Evolutionary conservation across 1,284 basidiomycete species (phyloP).

Genomic region (Fomitopsis pinicola): DNA sequence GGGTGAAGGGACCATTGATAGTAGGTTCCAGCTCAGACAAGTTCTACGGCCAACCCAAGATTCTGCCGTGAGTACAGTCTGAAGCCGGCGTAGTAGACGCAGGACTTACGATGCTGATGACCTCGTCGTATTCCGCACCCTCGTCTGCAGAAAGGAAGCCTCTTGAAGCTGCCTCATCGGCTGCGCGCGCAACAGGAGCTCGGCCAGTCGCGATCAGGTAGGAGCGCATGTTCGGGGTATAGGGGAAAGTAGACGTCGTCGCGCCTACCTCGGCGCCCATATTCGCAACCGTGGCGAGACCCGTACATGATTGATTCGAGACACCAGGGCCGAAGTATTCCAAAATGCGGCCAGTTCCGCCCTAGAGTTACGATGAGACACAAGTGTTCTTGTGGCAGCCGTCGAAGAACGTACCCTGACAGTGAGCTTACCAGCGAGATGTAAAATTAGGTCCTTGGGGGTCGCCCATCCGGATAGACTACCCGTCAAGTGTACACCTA

Average conservation of each 20-base stretch:
- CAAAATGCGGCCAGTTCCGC: constrained; percentile 93
- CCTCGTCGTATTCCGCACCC: constrained; percentile 93
- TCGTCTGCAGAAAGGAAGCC: constrained; percentile 85
- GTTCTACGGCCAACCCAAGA: constrained; percentile 46
- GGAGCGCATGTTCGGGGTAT: constrained; percentile 83
- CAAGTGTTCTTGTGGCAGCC: neutral
- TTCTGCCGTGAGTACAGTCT: neutral
- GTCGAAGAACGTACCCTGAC: constrained; percentile 63
- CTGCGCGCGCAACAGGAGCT: constrained; percentile 82
- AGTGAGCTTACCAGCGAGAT: constrained; percentile 92
- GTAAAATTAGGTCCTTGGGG: constrained; percentile 95
- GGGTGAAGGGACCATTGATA: constrained; percentile 97
- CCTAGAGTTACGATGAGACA: constrained; percentile 38
- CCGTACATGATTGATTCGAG: constrained; percentile 88
- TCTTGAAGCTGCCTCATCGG: constrained; percentile 75
- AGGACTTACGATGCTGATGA: constrained; percentile 83
- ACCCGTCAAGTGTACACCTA: constrained; percentile 85
- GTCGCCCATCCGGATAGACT: constrained; percentile 90
- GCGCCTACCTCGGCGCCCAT: constrained; percentile 99
- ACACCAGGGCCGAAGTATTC: constrained; percentile 99
- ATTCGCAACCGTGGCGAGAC: constrained; percentile 93
- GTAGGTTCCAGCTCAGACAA: constrained; percentile 91
- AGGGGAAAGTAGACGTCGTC: constrained; percentile 97
- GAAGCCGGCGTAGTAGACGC: neutral
- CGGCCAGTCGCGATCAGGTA: constrained; percentile 92